Percentiles rank a stretch among this genome's conserved stretches.
phyloP scores from a whole-genome alignment of 306 rosid genomes.

The Prosopis cineraria region DNA sequence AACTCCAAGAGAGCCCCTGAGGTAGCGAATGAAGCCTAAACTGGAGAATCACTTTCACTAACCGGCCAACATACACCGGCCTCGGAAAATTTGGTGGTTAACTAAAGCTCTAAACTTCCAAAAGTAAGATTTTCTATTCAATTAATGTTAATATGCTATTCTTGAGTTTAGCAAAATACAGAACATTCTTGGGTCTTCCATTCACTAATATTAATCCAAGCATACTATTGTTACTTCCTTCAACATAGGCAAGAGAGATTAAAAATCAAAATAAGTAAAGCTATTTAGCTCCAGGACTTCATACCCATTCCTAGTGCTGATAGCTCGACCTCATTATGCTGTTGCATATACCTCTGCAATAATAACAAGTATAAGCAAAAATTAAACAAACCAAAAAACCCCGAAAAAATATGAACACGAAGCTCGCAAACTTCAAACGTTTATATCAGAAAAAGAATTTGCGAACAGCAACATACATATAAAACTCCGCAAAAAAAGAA shows the following conservation, averaged over 20 bases:
- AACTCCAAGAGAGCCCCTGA: not conserved
- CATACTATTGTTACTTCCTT: too few species aligned
- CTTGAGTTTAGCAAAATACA: not conserved
- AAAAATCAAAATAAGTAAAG: not conserved
- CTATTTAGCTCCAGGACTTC: not conserved
- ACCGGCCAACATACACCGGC: not conserved
- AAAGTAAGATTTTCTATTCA: not conserved
- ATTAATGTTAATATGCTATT: not conserved
- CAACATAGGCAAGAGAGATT: not conserved
- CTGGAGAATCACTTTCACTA: not conserved
- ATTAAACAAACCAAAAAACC: not conserved
- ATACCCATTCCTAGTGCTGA: constrained; percentile 90
- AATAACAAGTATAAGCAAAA: constrained; percentile 2
- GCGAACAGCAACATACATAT: not conserved
- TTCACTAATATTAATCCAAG: not conserved
- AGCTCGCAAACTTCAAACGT: not conserved
- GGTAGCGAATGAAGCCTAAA: not conserved
- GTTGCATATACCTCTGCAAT: constrained; percentile 80
- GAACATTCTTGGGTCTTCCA: not conserved
- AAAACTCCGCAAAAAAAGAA: too few species aligned
- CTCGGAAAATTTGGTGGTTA: not conserved
- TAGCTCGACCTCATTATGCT: constrained; percentile 78
- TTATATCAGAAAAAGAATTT: not conserved
- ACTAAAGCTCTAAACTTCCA: not conserved
- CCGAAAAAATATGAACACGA: not conserved